Base-by-base conservation (phyloP, 192 early-diverging fungal species). In the Kappamyces sp. region DNA sequence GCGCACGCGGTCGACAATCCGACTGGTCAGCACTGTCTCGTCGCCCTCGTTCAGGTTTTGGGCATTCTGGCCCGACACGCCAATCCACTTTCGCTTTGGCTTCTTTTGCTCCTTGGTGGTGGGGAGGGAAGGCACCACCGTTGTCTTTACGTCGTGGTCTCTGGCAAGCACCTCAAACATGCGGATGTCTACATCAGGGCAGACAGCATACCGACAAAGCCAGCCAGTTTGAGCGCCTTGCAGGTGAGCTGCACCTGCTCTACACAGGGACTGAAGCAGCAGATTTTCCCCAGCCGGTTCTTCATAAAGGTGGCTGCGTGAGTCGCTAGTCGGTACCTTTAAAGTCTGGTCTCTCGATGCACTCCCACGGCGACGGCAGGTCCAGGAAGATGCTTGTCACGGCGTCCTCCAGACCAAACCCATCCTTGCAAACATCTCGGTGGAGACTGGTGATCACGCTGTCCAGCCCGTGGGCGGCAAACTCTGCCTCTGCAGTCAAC, bases 151-250 rank as follows among this genome's bases (percentile, higher is more conserved):
- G 9, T 93, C 85, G 60, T 93, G 80, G 53, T 84, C 75, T 33
- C 88, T 82, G n/a, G 83, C 75, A 48, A 98, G 73, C n/a, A 86
- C 88, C 63, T 98, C 95, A 61, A 80, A 93, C 95, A 98, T 96
- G 31, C 80, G 75, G 14, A 93, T 88, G 36, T 86, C 86, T 84
- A 48, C 12, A 22, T 12, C 41, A 53, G 47, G 45, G 46, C 2
- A n/a, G 36, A 36, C 3, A 36, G 42, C 68, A 57, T 72, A 78
- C 89, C 88, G n/a, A 87, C 76, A 71, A 95, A 98, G 3, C 89
- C 88, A 50, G 87, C 71, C 39, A 92, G 84, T 29, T 86, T 79
- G 53, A 98, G 68, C 15, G 85, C 85, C 30, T 73, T 62, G 2
- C 84, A 85, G 7, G 93, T 93, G 45, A 77, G 73, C 50, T 86